Evolutionary conservation across 352 stramenopile genomes (phyloP).

Genomic region (Globisporangium nunn): DNA sequence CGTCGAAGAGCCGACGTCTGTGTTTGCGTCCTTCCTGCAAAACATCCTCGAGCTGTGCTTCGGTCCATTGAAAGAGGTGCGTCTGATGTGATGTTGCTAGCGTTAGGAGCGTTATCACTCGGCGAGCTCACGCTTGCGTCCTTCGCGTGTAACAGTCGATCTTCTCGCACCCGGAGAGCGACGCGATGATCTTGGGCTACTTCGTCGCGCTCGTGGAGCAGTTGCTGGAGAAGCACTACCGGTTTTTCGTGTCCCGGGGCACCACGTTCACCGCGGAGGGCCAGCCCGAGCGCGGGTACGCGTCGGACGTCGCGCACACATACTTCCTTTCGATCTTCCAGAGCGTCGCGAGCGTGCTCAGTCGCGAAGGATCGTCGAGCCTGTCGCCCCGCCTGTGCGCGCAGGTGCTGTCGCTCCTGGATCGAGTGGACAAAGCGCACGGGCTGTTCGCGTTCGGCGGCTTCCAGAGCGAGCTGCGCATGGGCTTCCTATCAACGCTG

Average conservation of each 20-base stretch:
- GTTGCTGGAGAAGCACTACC: constrained; percentile 74
- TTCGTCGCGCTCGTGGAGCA: constrained; percentile 70
- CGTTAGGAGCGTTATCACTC: neutral
- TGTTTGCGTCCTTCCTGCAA: constrained; percentile 66
- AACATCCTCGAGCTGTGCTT: constrained; percentile 78
- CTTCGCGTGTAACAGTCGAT: constrained; percentile 30
- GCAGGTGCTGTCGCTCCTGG: constrained; percentile 64
- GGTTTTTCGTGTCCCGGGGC: constrained; percentile 61
- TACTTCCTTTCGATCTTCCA: constrained; percentile 80
- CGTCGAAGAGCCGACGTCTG: constrained; percentile 63
- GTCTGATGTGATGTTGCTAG: neutral
- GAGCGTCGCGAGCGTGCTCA: constrained; percentile 57
- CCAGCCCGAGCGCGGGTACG: constrained; percentile 46
- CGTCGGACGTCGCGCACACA: constrained; percentile 52
- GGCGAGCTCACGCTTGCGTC: neutral
- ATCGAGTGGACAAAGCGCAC: constrained; percentile 62
- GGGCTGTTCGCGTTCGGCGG: constrained; percentile 58
- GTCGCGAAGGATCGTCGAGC: constrained; percentile 35
- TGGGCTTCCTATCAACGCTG: constrained; percentile 70
- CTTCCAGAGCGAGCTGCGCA: constrained; percentile 66
- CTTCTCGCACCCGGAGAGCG: constrained; percentile 63
- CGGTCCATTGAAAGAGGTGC: constrained; percentile 71
- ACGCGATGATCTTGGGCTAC: constrained; percentile 59
- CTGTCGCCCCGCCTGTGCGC: constrained; percentile 57
- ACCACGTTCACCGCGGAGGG: constrained; percentile 38